Conservation (phyloP, 1,139 yeast species). For the Debaryomycetaceae sp. region DNA sequence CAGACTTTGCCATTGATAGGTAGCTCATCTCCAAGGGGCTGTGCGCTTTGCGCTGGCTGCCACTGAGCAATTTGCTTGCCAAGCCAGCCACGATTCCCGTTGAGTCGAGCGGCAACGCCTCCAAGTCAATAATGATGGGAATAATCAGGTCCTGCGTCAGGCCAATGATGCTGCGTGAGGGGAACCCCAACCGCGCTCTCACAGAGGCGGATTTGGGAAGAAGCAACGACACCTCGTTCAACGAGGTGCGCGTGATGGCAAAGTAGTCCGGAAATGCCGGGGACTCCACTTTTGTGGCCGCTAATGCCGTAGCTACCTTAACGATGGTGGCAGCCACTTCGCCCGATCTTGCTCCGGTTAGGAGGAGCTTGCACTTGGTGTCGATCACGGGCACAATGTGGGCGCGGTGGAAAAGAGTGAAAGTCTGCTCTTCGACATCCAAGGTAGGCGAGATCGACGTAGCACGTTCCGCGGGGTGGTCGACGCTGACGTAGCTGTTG, state of each 20-base stretch:
- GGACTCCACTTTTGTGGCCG: conserved; percentile 19
- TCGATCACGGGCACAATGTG: conserved; percentile 45
- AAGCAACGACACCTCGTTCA: conserved; percentile 51
- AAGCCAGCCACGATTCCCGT: conserved; percentile 70
- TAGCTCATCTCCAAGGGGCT: conserved; percentile 51
- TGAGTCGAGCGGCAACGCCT: conserved; percentile 53
- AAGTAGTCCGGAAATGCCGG: conserved; percentile 41
- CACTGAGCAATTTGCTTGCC: conserved; percentile 45
- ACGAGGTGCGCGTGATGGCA: conserved; percentile 54
- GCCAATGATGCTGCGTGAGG: conserved; percentile 45
- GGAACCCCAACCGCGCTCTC: conserved; percentile 37
- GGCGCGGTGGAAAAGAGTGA: conserved; percentile 35
- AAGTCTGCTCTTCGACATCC: conserved; percentile 30
- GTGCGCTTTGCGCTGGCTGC: conserved; percentile 18
- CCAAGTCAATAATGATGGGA: conserved; percentile 56
- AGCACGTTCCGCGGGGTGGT: conserved; percentile 4
- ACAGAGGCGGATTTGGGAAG: conserved; percentile 42
- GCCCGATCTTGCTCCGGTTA: conserved; percentile 61
- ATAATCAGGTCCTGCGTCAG: conserved; percentile 53
- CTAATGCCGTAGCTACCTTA: conserved; percentile 29
- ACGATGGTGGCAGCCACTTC: conserved; percentile 37
- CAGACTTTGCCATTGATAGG: conserved; percentile 59
- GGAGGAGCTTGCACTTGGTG: conserved; percentile 35
- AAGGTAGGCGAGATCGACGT: conserved; percentile 9
- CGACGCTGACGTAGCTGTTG: conserved; percentile 24